A percentile compares a stretch with the other conserved stretches of the same genome.
phyloP scores from a whole-genome alignment of 192 early-diverging fungal species.

The Coemansia sp. region DNA sequence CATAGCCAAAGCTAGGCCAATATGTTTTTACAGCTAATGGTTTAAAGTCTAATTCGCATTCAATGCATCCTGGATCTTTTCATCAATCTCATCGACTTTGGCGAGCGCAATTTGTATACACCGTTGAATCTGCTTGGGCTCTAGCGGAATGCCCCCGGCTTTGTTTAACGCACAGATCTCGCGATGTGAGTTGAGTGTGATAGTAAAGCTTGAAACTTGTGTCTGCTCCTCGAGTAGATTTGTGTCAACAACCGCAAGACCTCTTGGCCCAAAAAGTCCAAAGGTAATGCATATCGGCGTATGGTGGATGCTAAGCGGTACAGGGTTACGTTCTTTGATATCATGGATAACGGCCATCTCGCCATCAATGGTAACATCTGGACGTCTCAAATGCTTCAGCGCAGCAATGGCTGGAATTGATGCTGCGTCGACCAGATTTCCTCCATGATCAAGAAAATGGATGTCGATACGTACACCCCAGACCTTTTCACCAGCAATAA shows the following conservation, averaged over 20 bases:
- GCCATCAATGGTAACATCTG: constrained; percentile 94
- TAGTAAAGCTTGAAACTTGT: constrained; percentile 77
- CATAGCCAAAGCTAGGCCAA: not conserved
- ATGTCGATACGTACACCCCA: constrained; percentile 92
- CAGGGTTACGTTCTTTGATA: constrained; percentile 82
- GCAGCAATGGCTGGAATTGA: constrained; percentile 89
- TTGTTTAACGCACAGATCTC: constrained; percentile 93
- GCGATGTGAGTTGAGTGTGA: constrained; percentile 87
- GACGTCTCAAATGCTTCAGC: constrained; percentile 84
- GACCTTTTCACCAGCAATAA: constrained; percentile 92
- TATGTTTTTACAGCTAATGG: not conserved
- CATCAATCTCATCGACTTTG: constrained; percentile 63
- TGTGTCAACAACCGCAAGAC: constrained; percentile 79
- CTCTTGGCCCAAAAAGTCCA: constrained; percentile 81
- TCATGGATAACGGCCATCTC: constrained; percentile 83
- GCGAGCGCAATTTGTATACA: constrained; percentile 80
- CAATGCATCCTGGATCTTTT: constrained; percentile 73
- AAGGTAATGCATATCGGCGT: constrained; percentile 93
- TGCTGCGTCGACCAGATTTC: constrained; percentile 91
- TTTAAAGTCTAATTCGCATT: constrained; percentile 28
- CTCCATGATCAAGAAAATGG: constrained; percentile 90
- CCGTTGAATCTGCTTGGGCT: constrained; percentile 68
- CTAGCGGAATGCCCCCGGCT: constrained; percentile 83
- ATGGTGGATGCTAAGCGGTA: constrained; percentile 94
- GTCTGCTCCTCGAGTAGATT: constrained; percentile 83